Evolutionary conservation across 306 rosid species (phyloP).

Genomic region (Vicia villosa): DNA sequence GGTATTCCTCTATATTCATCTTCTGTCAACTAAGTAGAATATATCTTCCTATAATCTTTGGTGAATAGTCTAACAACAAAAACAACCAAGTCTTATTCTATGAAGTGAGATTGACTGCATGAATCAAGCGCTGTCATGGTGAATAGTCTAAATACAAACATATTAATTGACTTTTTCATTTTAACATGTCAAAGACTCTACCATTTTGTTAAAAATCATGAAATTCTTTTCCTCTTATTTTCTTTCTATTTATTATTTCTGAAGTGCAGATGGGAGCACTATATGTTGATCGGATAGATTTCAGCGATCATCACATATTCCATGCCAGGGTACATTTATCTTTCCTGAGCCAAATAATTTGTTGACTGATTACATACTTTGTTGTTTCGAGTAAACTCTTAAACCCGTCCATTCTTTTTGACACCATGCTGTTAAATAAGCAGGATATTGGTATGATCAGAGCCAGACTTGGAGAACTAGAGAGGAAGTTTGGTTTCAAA

Average conservation of each 20-base stretch:
- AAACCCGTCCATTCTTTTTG: background rate
- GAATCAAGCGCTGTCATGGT: background rate
- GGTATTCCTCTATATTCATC: slow-evolving; percentile 48
- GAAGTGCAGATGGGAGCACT: slow-evolving; percentile 67
- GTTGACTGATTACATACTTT: slow-evolving; percentile 1
- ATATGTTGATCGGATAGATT: slow-evolving; percentile 72
- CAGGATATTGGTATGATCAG: slow-evolving; percentile 68
- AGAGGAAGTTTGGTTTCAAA: slow-evolving; percentile 57
- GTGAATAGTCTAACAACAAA: slow-evolving; percentile 9
- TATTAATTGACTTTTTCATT: background rate
- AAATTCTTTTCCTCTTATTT: slow-evolving; percentile 2
- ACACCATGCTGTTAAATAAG: slow-evolving; percentile 4
- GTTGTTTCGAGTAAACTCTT: slow-evolving; percentile 27
- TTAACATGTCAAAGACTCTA: slow-evolving; percentile 1
- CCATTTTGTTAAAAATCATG: slow-evolving; percentile 8
- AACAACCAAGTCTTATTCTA: too few species aligned
- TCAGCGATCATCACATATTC: slow-evolving; percentile 81
- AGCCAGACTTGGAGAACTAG: slow-evolving; percentile 57
- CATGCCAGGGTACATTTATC: slow-evolving; percentile 52
- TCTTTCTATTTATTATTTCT: slow-evolving; percentile 32
- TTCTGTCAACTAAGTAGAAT: background rate
- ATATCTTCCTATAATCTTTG: background rate
- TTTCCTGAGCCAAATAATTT: slow-evolving; percentile 24
- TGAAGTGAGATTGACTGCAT: too few species aligned
- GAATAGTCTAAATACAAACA: slow-evolving; percentile 1